phyloP scores from a whole-genome alignment of 306 rosid species.

The Vigna angularis region DNA sequence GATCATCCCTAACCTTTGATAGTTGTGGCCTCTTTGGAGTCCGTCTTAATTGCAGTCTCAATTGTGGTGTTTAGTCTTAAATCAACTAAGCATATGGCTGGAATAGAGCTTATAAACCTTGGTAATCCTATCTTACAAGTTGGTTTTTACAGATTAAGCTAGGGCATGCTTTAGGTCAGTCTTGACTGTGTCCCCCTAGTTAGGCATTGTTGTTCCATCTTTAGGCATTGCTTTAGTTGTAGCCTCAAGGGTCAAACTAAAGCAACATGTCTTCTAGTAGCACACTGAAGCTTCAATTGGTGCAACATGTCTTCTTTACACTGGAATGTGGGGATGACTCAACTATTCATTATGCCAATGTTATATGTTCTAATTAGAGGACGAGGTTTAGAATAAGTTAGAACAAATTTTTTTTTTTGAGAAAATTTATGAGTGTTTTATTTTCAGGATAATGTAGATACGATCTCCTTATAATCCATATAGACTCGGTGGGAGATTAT shows the following conservation, averaged over 20 bases:
- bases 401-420: neutral
- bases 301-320: neutral
- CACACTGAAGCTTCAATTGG: neutral
- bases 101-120: neutral
- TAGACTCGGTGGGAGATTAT: neutral
- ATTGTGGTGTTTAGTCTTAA: neutral
- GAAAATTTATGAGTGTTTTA: neutral
- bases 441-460: neutral
- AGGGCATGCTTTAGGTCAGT: too few species aligned
- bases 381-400: neutral
- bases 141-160: too few species aligned
- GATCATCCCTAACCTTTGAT: too few species aligned
- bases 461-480: neutral
- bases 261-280: conserved; percentile 18
- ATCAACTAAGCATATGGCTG: neutral
- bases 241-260: neutral
- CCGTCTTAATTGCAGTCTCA: neutral
- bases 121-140: neutral
- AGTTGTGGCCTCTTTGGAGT: neutral
- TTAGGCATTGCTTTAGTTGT: too few species aligned
- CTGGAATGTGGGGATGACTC: neutral
- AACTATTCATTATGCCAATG: neutral
- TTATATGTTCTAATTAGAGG: neutral
- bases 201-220: neutral
- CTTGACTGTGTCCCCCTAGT: too few species aligned